Percentiles rank a stretch among this genome's conserved stretches.
phyloP scores from a whole-genome alignment of 495 filamentous ascomycete species.

The Aspergillus ellipticus region DNA sequence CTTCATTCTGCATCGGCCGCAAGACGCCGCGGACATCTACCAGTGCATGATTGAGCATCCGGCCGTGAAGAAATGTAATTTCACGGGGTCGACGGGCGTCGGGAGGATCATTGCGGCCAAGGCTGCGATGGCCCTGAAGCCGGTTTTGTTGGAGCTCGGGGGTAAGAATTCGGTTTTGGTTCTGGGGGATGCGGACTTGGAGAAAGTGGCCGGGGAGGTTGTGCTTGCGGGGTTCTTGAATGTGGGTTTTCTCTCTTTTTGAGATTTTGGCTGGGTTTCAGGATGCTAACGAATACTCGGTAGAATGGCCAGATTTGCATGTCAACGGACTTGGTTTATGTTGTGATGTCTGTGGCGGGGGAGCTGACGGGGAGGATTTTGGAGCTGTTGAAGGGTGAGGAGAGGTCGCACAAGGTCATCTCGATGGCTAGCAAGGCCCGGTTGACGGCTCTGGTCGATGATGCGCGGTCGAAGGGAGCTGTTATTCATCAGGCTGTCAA shows the following conservation, averaged over 20 bases:
- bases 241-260: slow-evolving; percentile 3
- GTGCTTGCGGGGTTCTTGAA: slow-evolving; percentile 37
- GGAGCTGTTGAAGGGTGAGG: not conserved
- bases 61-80: slow-evolving; percentile 60
- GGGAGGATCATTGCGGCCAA: slow-evolving; percentile 55
- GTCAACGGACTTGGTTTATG: slow-evolving; percentile 73
- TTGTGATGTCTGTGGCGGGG: slow-evolving; percentile 33
- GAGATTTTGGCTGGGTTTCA: not conserved
- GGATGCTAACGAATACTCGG: not conserved
- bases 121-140: slow-evolving; percentile 63
- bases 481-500: not conserved
- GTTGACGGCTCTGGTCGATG: not conserved
- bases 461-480: not conserved
- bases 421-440: not conserved
- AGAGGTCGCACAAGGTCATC: not conserved
- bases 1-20: slow-evolving; percentile 48
- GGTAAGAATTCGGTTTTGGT: slow-evolving; percentile 65
- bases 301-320: slow-evolving; percentile 72
- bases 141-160: slow-evolving; percentile 64
- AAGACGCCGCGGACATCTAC: slow-evolving; percentile 52
- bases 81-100: slow-evolving; percentile 60
- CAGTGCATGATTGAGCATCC: slow-evolving; percentile 54
- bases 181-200: slow-evolving; percentile 61
- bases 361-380: slow-evolving; percentile 14
- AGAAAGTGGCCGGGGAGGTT: slow-evolving; percentile 50